Evolutionary conservation across 805 yeast species (phyloP), one percentile per base, ranked within the genome.

Genomic region (Candida methanosorbosa): DNA sequence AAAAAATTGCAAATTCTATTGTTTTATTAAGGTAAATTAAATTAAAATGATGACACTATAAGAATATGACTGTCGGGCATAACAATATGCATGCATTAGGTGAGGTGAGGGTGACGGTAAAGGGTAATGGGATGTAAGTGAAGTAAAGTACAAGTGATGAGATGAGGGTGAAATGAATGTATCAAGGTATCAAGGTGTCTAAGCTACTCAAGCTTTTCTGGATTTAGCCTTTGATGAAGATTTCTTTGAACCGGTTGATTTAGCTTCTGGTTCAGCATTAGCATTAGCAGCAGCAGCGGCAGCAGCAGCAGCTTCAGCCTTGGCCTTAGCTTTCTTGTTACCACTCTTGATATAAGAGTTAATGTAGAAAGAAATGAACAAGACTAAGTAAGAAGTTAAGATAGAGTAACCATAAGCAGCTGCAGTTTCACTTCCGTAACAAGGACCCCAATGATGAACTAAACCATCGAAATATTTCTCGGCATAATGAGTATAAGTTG

Each of bases 291-390:
- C 38, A 26, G 39, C 34, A 33, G 43, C 35, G 21, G 37, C 36
- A 32, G 34, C 40, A 12, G 40, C 33, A 14, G 45, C 21, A 11
- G 38, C 30, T 15, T 42, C 34, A 14, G 44, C 27, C 20, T 39
- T 30, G 8, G 40, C 45, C 15, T 41, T 30, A 18, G 52, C 48
- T 48, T 38, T 51, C 47, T 44, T 58, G 41, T 44, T 43, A 29
- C 59, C 59, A 35, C 62, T 57, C 50, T 65, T 70, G 60, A 72
- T 76, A 73, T 90, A 90, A 36, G 84, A 84, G 54, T 76, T 77
- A 58, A 87, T 78, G 77, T 90, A 90, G 73, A 90, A 90, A 35
- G 87, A 80, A 56, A 90, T 86, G 71, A 90, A 90, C 53, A 90
- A 69, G 49, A 90, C 72, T 66, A 90, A 69, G 67, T 90, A 90